Evolutionary conservation across 148 eudicot genomes (phyloP).

Genomic region (Fagopyrum esculentum): DNA sequence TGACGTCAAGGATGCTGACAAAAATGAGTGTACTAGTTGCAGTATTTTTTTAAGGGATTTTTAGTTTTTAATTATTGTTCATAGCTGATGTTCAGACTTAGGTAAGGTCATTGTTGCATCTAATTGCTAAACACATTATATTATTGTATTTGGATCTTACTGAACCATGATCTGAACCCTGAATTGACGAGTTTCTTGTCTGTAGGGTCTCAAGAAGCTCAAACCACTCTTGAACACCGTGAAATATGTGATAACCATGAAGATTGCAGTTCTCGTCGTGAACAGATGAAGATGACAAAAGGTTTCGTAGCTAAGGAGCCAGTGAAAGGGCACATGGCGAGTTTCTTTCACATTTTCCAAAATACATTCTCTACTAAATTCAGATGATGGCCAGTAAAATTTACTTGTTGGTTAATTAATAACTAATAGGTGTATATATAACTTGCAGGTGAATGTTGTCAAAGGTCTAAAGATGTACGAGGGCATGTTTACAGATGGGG

Average conservation of each 20-base stretch:
- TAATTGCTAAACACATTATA: background rate
- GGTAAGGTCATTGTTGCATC: background rate
- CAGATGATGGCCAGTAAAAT: background rate
- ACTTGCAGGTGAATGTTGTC: slow-evolving; percentile 84
- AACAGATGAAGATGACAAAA: slow-evolving; percentile 83
- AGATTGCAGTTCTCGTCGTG: slow-evolving; percentile 59
- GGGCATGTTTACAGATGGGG: slow-evolving; percentile 52
- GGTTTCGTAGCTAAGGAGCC: slow-evolving; percentile 98
- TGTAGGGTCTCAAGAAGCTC: slow-evolving; percentile 83
- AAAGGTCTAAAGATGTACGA: slow-evolving; percentile 93
- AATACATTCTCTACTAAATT: background rate
- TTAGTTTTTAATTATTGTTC: too few species aligned
- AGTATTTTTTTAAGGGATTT: background rate
- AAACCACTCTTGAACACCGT: slow-evolving; percentile 31
- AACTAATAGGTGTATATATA: slow-evolving; percentile 2
- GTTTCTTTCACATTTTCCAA: slow-evolving; percentile 33
- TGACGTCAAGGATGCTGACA: background rate
- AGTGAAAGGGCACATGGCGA: slow-evolving; percentile 90
- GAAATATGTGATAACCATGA: slow-evolving; percentile 81
- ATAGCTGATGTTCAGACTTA: background rate
- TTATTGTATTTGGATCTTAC: background rate
- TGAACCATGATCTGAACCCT: background rate
- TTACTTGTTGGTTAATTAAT: background rate
- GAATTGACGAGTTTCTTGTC: background rate
- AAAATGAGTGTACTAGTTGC: background rate